Base-by-base conservation (phyloP, 2,329 filamentous ascomycete species). In the Colletotrichum caudatum region DNA sequence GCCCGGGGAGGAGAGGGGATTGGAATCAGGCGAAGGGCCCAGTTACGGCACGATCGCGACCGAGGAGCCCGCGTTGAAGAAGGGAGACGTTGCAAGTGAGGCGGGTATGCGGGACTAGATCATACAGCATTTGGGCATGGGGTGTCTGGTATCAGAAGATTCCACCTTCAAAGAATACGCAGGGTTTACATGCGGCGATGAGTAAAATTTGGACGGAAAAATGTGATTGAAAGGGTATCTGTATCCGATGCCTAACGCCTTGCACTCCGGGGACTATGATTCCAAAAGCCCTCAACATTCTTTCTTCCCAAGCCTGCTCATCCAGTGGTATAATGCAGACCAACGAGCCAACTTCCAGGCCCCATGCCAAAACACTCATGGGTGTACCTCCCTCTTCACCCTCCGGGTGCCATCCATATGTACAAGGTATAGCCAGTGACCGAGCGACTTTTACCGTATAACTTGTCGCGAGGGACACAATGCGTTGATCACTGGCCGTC, bases 21-120 rank as follows among this genome's bases (percentile, higher is more conserved):
- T 72, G 54, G 69, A 56, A 7, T 37, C 65, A 11, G 46, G 46
- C 0, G 59, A 69, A 20, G 54, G 69, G 78, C 81, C 84, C 75
- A 90, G 90, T 76, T 91, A 90, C 71, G 88, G 89, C 59, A 89
- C 89, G 1, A 89, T 72, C 16, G 41, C 20, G 20, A n/a, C 51
- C 1, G 57, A 46, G 46, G 51, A 58, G 7, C 50, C 68, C 1
- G 7, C 11, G 2, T n/a, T 51, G 16, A 60, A 60, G 12, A 71
- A 68, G 64, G 53, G 29, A 12, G 44, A 23, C 33, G n/a, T 59
- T 26, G 18, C 51, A 3, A 68, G n/a, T 23, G 69, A 68, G 51
- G 53, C 51, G 7, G n/a, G 39, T 16, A 26, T 26, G 18, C 9
- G 46, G 26, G 37, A 16, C n/a, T 37, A 61, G 46, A 39, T 26